Evolutionary conservation across 306 rosid species (phyloP), one percentile per base, ranked within the genome.

Genomic region (Senna siamea): DNA sequence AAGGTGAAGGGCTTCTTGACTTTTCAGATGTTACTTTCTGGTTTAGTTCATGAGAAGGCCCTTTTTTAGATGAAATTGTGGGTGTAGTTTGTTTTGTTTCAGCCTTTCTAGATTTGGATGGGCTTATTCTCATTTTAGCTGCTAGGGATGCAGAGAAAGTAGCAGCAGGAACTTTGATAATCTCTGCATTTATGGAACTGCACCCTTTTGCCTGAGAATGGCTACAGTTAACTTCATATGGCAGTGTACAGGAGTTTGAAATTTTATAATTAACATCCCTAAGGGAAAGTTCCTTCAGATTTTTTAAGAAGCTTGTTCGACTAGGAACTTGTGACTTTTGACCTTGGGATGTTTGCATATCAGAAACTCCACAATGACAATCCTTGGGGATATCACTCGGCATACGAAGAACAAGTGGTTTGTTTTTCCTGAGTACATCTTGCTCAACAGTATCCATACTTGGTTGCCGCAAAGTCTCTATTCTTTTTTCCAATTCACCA

Each of bases 1-100:
- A 87, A 47, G 99, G 98, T 65, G 98, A 94, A 80, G 91, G 83
- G 83, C 92, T 90, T 86, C 93, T 81, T 54, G 78, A 72, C 79
- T 92, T 94, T 64, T 81, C 93, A 48, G 83, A 79, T 30, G 66
- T 69, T 71, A 71, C 86, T 79, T 81, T 85, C 83, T 48, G 80
- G 64, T 85, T 81, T 62, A 63, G 51, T 19, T 77, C 93, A 60
- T 53, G 80, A 19, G 76, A 65, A 76, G 76, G 67, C 67, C 76
- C 85, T 74, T 52, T 81, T 53, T 72, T 63, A 72, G 74, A 79
- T 44, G 76, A 76, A 69, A 74, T 38, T 48, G 84, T 72, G 55
- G 81, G 57, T 55, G 58, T 56, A 9, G 66, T 50, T 54, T 77
- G 69, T 44, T 66, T 81, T 68, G 60, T 81, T 73, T 78, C 90